Conservation (phyloP, 768 basidiomycete genomes). For the Tylopilus vinaceipallidus region DNA sequence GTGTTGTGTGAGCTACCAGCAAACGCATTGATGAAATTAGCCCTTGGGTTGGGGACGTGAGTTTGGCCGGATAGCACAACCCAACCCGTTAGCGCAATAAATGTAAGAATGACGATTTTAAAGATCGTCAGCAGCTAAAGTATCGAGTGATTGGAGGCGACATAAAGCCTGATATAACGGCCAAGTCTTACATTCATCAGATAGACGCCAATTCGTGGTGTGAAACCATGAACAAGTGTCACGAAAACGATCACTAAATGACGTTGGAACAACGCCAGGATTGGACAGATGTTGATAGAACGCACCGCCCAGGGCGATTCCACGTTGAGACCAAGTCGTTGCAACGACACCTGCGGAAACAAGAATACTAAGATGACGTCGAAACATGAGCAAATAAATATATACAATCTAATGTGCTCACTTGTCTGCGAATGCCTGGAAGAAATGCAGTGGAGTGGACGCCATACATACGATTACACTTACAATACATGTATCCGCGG, state of each 20-base stretch:
- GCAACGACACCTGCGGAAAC: conserved; percentile 41
- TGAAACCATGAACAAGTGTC: conserved; percentile 50
- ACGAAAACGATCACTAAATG: conserved; percentile 49
- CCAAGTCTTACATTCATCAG: conserved; percentile 66
- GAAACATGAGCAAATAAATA: too few species aligned
- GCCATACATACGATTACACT: too few species aligned
- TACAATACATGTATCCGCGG: conserved; percentile 46
- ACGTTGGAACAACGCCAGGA: not conserved
- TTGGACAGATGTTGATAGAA: not conserved
- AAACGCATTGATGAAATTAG: conserved; percentile 58
- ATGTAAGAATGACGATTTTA: conserved; percentile 52
- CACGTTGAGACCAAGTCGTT: conserved; percentile 52
- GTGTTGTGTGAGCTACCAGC: conserved; percentile 53
- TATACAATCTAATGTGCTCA: too few species aligned
- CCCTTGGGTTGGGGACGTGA: conserved; percentile 50
- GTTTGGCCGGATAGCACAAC: conserved; percentile 60
- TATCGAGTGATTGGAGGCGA: conserved; percentile 14
- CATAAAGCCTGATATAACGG: too few species aligned
- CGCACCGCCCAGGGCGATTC: conserved; percentile 56
- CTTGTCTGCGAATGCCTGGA: conserved; percentile 37
- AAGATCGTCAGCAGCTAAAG: conserved; percentile 44
- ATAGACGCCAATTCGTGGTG: conserved; percentile 45
- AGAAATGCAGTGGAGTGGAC: too few species aligned
- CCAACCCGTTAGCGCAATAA: conserved; percentile 57
- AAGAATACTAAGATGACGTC: conserved; percentile 42